These are phyloP conservation scores for Xylaria sp. DNA, from an alignment of 2,329 filamentous ascomycete species.

Conservation along the genomic window DNA sequence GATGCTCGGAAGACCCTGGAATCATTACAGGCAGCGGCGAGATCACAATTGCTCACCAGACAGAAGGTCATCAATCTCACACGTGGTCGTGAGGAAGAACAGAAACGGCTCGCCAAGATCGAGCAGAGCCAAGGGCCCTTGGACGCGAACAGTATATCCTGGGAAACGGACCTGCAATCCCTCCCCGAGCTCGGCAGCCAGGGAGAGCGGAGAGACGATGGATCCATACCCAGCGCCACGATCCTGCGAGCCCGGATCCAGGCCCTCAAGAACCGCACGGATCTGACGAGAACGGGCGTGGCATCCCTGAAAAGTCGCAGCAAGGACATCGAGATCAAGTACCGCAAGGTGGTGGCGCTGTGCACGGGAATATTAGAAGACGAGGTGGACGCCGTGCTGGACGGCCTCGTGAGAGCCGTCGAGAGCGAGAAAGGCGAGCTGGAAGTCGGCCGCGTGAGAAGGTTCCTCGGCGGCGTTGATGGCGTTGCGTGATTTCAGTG, in stretches of 20 bases:
- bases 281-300: conserved; percentile 73
- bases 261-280: conserved; percentile 76
- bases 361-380: conserved; percentile 83
- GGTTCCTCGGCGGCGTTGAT: conserved; percentile 84
- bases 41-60: conserved; percentile 70
- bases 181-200: conserved; percentile 53
- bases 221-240: conserved; percentile 66
- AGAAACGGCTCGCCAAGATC: conserved; percentile 61
- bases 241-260: conserved; percentile 74
- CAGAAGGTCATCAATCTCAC: conserved; percentile 83
- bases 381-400: conserved; percentile 82
- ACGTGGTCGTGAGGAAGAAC: conserved; percentile 76
- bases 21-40: conserved; percentile 72
- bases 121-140: conserved; percentile 57
- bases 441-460: conserved; percentile 78
- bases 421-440: conserved; percentile 85
- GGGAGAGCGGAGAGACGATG: conserved; percentile 49
- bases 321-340: conserved; percentile 85
- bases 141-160: conserved; percentile 57
- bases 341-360: conserved; percentile 85
- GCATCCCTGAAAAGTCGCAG: conserved; percentile 79
- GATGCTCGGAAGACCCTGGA: conserved; percentile 81
- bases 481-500: conserved; percentile 53
- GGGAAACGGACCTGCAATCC: conserved; percentile 64
- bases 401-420: conserved; percentile 83